These are phyloP conservation scores for Neonectria ditissima DNA, from an alignment of 2,329 filamentous ascomycete species.

Conservation along the genomic window DNA sequence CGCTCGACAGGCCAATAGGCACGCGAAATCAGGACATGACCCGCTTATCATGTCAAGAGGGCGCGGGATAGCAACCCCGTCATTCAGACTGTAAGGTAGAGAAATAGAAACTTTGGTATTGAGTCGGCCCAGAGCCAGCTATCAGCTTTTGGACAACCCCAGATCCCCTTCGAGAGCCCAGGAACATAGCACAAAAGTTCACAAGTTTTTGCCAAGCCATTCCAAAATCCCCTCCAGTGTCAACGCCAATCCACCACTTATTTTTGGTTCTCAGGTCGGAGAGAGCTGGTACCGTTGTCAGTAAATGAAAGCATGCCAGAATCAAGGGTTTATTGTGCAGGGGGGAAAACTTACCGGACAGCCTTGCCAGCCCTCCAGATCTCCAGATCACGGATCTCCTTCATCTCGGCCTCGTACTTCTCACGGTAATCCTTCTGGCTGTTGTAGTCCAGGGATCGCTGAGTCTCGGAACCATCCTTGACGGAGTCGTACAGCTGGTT, in stretches of 20 bases:
- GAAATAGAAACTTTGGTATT: constrained; percentile 33
- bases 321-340: background rate
- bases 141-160: constrained; percentile 45
- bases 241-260: constrained; percentile 56
- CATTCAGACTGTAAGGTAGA: background rate
- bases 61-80: background rate
- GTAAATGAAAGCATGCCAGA: background rate
- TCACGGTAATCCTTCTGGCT: constrained; percentile 94
- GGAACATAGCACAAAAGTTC: constrained; percentile 46
- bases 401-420: constrained; percentile 97
- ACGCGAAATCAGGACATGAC: constrained; percentile 10
- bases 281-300: constrained; percentile 63
- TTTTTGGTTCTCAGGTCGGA: constrained; percentile 89
- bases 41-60: constrained; percentile 24
- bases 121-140: constrained; percentile 28
- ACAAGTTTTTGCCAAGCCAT: constrained; percentile 37
- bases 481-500: constrained; percentile 96
- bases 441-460: constrained; percentile 98
- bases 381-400: constrained; percentile 97
- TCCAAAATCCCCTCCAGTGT: constrained; percentile 35
- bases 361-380: constrained; percentile 99
- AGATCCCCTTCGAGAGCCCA: constrained; percentile 40
- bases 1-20: background rate
- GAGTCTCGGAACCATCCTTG: constrained; percentile 90
- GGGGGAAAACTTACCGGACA: constrained; percentile 73